Percentiles rank a stretch among this genome's conserved stretches.
Conservation (phyloP, 148 eudicot genomes). For the Drosera capensis region DNA sequence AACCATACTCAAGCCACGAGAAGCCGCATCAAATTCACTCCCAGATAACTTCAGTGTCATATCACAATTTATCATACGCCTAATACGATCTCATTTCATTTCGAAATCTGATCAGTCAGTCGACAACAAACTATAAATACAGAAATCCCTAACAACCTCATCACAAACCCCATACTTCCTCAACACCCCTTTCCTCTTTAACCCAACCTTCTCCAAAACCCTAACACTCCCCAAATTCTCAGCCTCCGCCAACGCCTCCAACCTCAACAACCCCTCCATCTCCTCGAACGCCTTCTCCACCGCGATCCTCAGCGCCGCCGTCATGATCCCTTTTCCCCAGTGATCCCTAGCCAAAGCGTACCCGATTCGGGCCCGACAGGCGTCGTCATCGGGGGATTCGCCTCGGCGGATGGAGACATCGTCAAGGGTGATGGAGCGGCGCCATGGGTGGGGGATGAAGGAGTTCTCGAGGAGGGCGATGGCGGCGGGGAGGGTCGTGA, state of each 20-base stretch:
- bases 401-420: conserved; percentile 22
- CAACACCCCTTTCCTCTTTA: conserved; percentile 39
- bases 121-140: conserved; percentile 37
- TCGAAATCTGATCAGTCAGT: conserved; percentile 20
- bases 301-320: conserved; percentile 30
- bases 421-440: conserved; percentile 34
- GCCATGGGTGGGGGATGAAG: conserved; percentile 55
- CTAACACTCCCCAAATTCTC: conserved; percentile 43
- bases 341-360: conserved; percentile 28
- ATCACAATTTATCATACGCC: too few species aligned
- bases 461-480: conserved; percentile 19
- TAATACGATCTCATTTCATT: too few species aligned
- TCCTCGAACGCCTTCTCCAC: conserved; percentile 24
- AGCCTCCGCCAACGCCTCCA: conserved; percentile 41
- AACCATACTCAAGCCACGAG: too few species aligned
- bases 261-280: conserved; percentile 26
- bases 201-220: conserved; percentile 50
- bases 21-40: too few species aligned
- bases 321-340: conserved; percentile 41
- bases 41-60: too few species aligned
- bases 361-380: conserved; percentile 26
- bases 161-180: conserved; percentile 38
- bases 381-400: conserved; percentile 13
- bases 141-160: conserved; percentile 37
- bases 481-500: conserved; percentile 31